A percentile compares a stretch with the other conserved stretches of the same genome.
Evolutionary conservation across 2,329 filamentous ascomycete genomes (phyloP).

Genomic region (Alternaria triticimaculans): DNA sequence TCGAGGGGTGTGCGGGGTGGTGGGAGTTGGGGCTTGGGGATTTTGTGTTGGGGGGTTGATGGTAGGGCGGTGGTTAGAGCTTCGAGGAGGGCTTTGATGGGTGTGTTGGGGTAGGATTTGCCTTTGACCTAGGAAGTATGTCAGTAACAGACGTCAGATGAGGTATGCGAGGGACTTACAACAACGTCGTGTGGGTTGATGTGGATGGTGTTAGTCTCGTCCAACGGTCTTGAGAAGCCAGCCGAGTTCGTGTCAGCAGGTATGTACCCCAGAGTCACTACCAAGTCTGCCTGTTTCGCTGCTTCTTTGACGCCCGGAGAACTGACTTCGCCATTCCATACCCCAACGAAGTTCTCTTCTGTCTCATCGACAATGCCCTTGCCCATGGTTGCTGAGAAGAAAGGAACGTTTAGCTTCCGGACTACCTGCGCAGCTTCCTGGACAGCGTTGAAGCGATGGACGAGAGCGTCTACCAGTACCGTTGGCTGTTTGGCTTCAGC

Average conservation of each 20-base stretch:
- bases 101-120: slow-evolving; percentile 38
- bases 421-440: slow-evolving; percentile 45
- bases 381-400: slow-evolving; percentile 51
- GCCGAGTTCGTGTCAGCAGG: slow-evolving; percentile 54
- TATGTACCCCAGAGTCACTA: slow-evolving; percentile 50
- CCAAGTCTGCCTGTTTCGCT: slow-evolving; percentile 46
- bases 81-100: slow-evolving; percentile 48
- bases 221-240: slow-evolving; percentile 48
- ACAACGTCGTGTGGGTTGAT: slow-evolving; percentile 50
- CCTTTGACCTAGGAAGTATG: slow-evolving; percentile 34
- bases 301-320: slow-evolving; percentile 47
- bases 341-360: slow-evolving; percentile 48
- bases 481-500: slow-evolving; percentile 45
- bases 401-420: slow-evolving; percentile 45
- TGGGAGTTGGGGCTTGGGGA: slow-evolving; percentile 35
- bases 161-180: slow-evolving; percentile 17
- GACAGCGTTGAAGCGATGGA: slow-evolving; percentile 48
- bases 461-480: slow-evolving; percentile 50
- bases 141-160: neutral
- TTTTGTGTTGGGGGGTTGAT: slow-evolving; percentile 26
- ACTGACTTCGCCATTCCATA: slow-evolving; percentile 51
- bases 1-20: slow-evolving; percentile 39
- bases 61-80: slow-evolving; percentile 36
- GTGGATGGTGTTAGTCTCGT: slow-evolving; percentile 38
- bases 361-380: slow-evolving; percentile 54